Evolutionary conservation across 2,329 filamentous ascomycete species (phyloP).

Genomic region (Ceratocystis smalleyi): DNA sequence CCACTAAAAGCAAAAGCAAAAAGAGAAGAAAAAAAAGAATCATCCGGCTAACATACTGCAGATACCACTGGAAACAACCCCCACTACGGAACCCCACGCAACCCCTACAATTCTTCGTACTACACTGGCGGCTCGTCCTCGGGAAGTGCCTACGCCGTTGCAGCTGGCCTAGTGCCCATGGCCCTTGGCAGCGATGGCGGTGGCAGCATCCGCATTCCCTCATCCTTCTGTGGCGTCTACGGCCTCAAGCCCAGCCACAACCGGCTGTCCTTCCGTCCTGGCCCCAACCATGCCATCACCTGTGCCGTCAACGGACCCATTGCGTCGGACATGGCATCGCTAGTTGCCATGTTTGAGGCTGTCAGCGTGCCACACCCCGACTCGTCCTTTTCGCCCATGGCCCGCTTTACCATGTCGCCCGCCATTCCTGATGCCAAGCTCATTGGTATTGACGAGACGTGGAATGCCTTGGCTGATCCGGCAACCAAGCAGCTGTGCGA

Average conservation of each 20-base stretch:
- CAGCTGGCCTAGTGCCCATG: slow-evolving; percentile 52
- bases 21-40: background rate
- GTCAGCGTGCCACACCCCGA: slow-evolving; percentile 48
- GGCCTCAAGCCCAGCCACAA: slow-evolving; percentile 58
- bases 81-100: slow-evolving; percentile 55
- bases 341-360: slow-evolving; percentile 48
- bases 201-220: slow-evolving; percentile 58
- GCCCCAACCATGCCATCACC: slow-evolving; percentile 41
- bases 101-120: slow-evolving; percentile 57
- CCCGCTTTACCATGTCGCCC: slow-evolving; percentile 21
- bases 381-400: slow-evolving; percentile 35
- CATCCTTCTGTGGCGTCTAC: slow-evolving; percentile 56
- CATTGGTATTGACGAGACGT: slow-evolving; percentile 48
- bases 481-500: slow-evolving; percentile 30
- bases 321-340: slow-evolving; percentile 49
- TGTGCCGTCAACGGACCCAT: slow-evolving; percentile 54
- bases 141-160: slow-evolving; percentile 56
- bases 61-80: slow-evolving; percentile 66
- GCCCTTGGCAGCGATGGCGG: slow-evolving; percentile 59
- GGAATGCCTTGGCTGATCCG: slow-evolving; percentile 38
- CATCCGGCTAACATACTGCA: slow-evolving; percentile 8
- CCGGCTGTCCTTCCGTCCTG: slow-evolving; percentile 47
- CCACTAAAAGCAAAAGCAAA: background rate
- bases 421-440: slow-evolving; percentile 27
- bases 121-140: slow-evolving; percentile 67